These are phyloP conservation scores for Talaromyces amestolkiae DNA, from an alignment of 2,329 filamentous ascomycete species.

Conservation along the genomic window DNA sequence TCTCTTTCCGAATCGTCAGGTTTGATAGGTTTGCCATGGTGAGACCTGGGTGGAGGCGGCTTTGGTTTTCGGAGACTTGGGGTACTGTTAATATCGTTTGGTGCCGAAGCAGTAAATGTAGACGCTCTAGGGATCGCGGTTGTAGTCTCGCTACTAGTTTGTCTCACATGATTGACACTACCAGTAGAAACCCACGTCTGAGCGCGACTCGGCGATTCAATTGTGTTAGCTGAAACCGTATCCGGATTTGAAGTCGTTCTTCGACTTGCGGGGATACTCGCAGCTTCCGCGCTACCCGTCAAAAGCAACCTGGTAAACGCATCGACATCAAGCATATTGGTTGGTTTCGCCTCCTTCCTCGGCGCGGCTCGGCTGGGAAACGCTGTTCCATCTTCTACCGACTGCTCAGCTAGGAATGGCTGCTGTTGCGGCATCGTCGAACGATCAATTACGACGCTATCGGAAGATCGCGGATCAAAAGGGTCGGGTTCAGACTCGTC, in stretches of 20 bases:
- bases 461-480: conserved; percentile 35
- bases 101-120: conserved; percentile 49
- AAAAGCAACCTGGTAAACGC: conserved; percentile 73
- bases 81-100: conserved; percentile 37
- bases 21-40: conserved; percentile 73
- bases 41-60: conserved; percentile 71
- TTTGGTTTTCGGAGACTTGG: conserved; percentile 54
- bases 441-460: neutral
- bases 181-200: neutral
- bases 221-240: neutral
- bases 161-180: neutral
- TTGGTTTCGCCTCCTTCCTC: neutral
- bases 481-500: conserved; percentile 38
- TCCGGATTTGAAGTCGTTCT: conserved; percentile 3
- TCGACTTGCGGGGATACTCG: neutral
- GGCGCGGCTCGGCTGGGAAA: neutral
- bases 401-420: neutral
- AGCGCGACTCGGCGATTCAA: neutral
- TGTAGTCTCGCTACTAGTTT: neutral
- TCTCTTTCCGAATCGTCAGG: conserved; percentile 30
- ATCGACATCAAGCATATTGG: conserved; percentile 65
- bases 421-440: neutral
- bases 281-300: conserved; percentile 61
- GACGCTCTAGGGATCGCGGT: conserved; percentile 27
- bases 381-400: neutral